Conservation (phyloP, 2,329 filamentous ascomycete species). For the Sphaerulina vaccinii region DNA sequence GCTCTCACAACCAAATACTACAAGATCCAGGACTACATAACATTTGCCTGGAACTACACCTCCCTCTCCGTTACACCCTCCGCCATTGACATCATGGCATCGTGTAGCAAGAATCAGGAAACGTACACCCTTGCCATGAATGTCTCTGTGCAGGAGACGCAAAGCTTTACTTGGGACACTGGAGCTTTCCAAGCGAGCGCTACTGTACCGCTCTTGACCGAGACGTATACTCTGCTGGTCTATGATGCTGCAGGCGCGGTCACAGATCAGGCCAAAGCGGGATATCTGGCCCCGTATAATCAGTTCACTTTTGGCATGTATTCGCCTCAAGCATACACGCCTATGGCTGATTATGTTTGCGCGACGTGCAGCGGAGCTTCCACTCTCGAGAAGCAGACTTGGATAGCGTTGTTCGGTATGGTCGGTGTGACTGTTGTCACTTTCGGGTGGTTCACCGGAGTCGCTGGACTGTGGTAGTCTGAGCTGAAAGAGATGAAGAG, state of each 20-base stretch:
- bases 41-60: slow-evolving; percentile 69
- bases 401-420: slow-evolving; percentile 58
- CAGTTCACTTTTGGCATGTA: slow-evolving; percentile 65
- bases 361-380: slow-evolving; percentile 58
- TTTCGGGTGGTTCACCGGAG: slow-evolving; percentile 54
- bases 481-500: neutral
- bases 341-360: slow-evolving; percentile 48
- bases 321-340: slow-evolving; percentile 51
- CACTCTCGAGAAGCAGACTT: slow-evolving; percentile 54
- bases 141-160: slow-evolving; percentile 49
- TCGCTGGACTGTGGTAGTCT: slow-evolving; percentile 42
- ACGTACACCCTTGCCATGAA: slow-evolving; percentile 64
- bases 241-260: slow-evolving; percentile 58
- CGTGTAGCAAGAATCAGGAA: slow-evolving; percentile 57
- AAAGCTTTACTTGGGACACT: slow-evolving; percentile 61
- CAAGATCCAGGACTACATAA: slow-evolving; percentile 63
- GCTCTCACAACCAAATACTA: slow-evolving; percentile 56
- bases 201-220: slow-evolving; percentile 54
- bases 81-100: slow-evolving; percentile 61
- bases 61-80: slow-evolving; percentile 59
- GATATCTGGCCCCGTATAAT: slow-evolving; percentile 54
- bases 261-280: slow-evolving; percentile 53
- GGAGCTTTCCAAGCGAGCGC: slow-evolving; percentile 50
- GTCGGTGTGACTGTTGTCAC: slow-evolving; percentile 56
- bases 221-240: slow-evolving; percentile 63